Evolutionary conservation across 345 rosid species (phyloP), one percentile per base, ranked within the genome.

Genomic region (Bruguiera parviflora): DNA sequence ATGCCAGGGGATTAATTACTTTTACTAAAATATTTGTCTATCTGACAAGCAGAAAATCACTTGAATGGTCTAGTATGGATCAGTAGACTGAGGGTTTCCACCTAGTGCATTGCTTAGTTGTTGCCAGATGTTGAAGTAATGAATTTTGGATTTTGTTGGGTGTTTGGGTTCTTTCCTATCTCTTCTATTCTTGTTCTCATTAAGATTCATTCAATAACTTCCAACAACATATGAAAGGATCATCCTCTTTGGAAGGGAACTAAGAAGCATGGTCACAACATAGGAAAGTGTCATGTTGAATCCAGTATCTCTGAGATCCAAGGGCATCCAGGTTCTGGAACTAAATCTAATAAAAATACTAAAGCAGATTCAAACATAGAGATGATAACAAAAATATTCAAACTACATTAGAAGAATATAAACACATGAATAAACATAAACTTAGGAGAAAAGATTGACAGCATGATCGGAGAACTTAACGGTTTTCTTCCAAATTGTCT

Each of bases 401-500:
- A 56, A 21, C 28, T 15, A 63, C 8, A n/a, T 25, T 39, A 24
- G 20, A 21, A 57, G 3, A 20, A 29, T 19, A 53, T 25, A 25
- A 67, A 57, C 56, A 73, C 39, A 15, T n/a, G 55, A 35, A 61
- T 29, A 32, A 49, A 65, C 33, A 46, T 37, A 65, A 58, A 72
- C 59, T 55, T 56, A 27, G 29, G 29, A 24, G 59, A 27, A 10
- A 3, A 1, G 18, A 24, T 10, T 22, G 59, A 24, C 59, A 56
- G 49, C 49, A 8, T 56, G 29, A 56, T 21, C 1, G 28, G 16
- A 59, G 21, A 73, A 77, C 96, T 85, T 77, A 92, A 92, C 97
- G 97, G 98, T 83, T 90, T 90, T 47, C 75, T 52, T 63, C 97
- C 96, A 77, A 86, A 92, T 65, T 86, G 84, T 58, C 27, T 83